Conservation (phyloP, 768 basidiomycete species). For the Leccinum boreale region DNA sequence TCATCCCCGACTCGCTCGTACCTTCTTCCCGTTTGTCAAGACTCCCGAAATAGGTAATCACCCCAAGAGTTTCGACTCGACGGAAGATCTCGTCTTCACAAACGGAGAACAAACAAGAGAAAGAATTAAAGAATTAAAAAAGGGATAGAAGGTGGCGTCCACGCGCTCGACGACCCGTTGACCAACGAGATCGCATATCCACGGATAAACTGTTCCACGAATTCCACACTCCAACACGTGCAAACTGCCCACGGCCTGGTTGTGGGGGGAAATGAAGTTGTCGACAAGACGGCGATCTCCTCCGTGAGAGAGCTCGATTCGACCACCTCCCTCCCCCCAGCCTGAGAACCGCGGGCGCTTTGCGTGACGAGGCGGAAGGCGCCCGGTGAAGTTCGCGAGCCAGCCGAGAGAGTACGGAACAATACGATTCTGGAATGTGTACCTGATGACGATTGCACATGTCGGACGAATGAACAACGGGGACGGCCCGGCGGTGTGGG, state of each 20-base stretch:
- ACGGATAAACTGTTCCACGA: not conserved
- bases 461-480: not conserved
- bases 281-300: not conserved
- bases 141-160: not conserved
- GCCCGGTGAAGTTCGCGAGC: constrained; percentile 4
- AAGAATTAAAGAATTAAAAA: not conserved
- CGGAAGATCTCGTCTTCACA: not conserved
- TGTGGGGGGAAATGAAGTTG: not conserved
- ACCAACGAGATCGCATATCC: constrained; percentile 2
- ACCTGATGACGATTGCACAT: constrained; percentile 1
- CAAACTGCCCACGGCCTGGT: not conserved
- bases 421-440: not conserved
- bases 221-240: not conserved
- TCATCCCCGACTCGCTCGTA: not conserved
- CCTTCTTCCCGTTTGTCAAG: not conserved
- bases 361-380: not conserved
- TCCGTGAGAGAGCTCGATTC: not conserved
- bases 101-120: not conserved
- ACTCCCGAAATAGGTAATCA: not conserved
- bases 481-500: not conserved
- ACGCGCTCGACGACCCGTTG: not conserved
- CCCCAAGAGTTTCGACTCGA: constrained; percentile 1
- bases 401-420: constrained; percentile 10
- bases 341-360: not conserved
- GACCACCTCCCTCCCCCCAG: not conserved